A percentile compares a stretch with the other conserved stretches of the same genome.
These are phyloP conservation scores for Cordia subcordata DNA, from an alignment of 257 asterid genomes.

Conservation along the genomic window DNA sequence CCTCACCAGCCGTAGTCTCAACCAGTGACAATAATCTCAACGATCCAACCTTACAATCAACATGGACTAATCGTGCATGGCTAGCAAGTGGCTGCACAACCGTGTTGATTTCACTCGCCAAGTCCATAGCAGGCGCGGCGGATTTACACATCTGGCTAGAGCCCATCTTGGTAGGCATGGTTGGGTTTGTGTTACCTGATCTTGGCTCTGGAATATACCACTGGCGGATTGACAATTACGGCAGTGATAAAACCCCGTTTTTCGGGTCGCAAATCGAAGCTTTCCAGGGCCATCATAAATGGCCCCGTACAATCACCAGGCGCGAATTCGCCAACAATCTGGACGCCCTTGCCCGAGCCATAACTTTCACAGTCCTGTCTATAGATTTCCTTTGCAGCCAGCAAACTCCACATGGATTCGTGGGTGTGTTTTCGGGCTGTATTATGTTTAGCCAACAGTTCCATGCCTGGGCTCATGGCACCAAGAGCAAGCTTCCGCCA, in stretches of 20 bases:
- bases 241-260: slow-evolving; percentile 52
- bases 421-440: slow-evolving; percentile 55
- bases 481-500: slow-evolving; percentile 60
- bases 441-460: slow-evolving; percentile 77
- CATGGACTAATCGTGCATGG: slow-evolving; percentile 88
- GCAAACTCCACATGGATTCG: slow-evolving; percentile 45
- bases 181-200: slow-evolving; percentile 71
- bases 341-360: slow-evolving; percentile 45
- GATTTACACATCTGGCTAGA: slow-evolving; percentile 47
- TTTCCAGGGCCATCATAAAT: slow-evolving; percentile 80
- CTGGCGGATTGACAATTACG: slow-evolving; percentile 94
- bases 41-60: slow-evolving; percentile 54
- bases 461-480: slow-evolving; percentile 83
- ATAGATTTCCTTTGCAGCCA: slow-evolving; percentile 31
- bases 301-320: slow-evolving; percentile 85
- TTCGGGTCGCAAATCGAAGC: slow-evolving; percentile 70
- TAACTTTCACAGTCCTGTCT: slow-evolving; percentile 49
- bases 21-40: slow-evolving; percentile 6
- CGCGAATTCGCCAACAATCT: slow-evolving; percentile 79
- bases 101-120: slow-evolving; percentile 54
- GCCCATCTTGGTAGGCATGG: slow-evolving; percentile 46
- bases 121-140: slow-evolving; percentile 30
- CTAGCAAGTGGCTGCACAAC: slow-evolving; percentile 66
- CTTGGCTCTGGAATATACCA: slow-evolving; percentile 83
- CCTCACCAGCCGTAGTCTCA: background rate